Evolutionary conservation across 768 basidiomycete genomes (phyloP).

Genomic region (Boletus eberwhitei): DNA sequence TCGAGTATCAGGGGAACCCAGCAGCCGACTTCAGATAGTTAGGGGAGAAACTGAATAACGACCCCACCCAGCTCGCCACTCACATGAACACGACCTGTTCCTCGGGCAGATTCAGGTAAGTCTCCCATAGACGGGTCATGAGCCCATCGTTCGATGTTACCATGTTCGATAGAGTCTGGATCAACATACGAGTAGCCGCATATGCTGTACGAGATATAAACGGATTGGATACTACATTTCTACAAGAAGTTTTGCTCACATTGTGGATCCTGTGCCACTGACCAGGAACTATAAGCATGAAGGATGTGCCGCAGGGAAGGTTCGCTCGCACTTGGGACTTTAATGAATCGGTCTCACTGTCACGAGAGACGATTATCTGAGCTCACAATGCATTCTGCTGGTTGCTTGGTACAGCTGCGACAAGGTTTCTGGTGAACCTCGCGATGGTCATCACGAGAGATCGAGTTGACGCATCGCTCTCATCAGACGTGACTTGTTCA

Average conservation of each 20-base stretch:
- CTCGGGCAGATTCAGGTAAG: conserved; percentile 64
- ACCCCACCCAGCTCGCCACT: conserved; percentile 24
- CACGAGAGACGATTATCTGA: neutral
- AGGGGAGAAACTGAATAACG: conserved; percentile 2
- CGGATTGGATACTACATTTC: neutral
- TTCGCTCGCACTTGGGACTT: conserved; percentile 60
- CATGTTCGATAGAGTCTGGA: conserved; percentile 81
- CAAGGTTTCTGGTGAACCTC: conserved; percentile 80
- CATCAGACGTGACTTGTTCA: conserved; percentile 33
- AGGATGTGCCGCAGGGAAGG: conserved; percentile 63
- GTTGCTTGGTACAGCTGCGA: conserved; percentile 71
- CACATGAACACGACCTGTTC: conserved; percentile 76
- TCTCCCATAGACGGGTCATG: conserved; percentile 57
- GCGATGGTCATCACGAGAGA: conserved; percentile 51
- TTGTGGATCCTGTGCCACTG: conserved; percentile 56
- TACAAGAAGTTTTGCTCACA: conserved; percentile 39
- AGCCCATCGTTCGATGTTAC: conserved; percentile 69
- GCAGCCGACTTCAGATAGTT: conserved; percentile 43
- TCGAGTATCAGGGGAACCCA: conserved; percentile 62
- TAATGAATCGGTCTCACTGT: conserved; percentile 1
- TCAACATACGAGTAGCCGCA: conserved; percentile 58
- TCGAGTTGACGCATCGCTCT: conserved; percentile 35
- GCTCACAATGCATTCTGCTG: conserved; percentile 74
- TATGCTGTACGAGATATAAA: conserved; percentile 43
- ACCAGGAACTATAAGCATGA: conserved; percentile 75